phyloP scores from a whole-genome alignment of 371 early-diverging fungal genomes.

The Parasitella parasitica region DNA sequence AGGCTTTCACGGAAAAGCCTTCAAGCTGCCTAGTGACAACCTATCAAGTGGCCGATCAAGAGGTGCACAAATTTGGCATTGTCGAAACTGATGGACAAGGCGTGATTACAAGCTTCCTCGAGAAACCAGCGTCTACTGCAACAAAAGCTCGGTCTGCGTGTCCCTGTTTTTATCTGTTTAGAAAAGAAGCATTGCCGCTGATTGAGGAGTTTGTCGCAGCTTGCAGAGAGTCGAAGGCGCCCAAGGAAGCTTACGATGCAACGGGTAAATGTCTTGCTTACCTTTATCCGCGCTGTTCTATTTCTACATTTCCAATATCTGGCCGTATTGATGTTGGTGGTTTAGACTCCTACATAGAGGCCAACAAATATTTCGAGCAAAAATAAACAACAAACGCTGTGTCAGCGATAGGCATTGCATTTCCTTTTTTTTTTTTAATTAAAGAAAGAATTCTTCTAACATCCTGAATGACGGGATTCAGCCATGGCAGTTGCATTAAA shows the following conservation, averaged over 20 bases:
- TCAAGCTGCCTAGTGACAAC: constrained; percentile 45
- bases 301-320: constrained; percentile 45
- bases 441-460: not conserved
- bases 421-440: too few species aligned
- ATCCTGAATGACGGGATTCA: constrained; percentile 6
- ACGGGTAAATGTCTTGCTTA: constrained; percentile 60
- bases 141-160: constrained; percentile 55
- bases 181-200: constrained; percentile 23
- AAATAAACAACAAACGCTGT: not conserved
- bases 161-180: constrained; percentile 64
- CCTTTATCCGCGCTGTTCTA: constrained; percentile 42
- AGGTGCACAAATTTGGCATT: constrained; percentile 58
- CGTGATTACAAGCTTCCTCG: constrained; percentile 49
- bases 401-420: too few species aligned
- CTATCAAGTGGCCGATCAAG: constrained; percentile 42
- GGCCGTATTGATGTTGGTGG: constrained; percentile 70
- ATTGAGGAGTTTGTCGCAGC: constrained; percentile 47
- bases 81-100: constrained; percentile 40
- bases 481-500: constrained; percentile 3
- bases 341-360: constrained; percentile 50
- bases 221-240: constrained; percentile 23
- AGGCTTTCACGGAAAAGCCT: constrained; percentile 12
- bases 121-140: constrained; percentile 52
- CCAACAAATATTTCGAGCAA: constrained; percentile 47
- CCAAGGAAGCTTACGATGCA: constrained; percentile 56